Evolutionary conservation across 2,329 filamentous ascomycete species (phyloP).

Genomic region (Alternaria brassicicola): DNA sequence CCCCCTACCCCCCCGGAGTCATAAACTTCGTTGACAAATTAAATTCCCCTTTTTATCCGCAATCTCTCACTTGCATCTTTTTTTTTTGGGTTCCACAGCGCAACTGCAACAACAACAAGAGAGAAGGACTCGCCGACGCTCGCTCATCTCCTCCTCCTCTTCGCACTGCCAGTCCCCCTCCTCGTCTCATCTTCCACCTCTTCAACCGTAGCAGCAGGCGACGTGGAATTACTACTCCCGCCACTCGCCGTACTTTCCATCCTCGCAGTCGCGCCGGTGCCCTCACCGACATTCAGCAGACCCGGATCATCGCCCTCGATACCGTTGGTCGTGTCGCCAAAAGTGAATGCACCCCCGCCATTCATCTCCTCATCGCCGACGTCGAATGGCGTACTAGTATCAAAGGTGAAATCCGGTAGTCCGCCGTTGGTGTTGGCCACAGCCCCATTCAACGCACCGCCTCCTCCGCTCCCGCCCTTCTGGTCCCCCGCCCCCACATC

Average conservation of each 20-base stretch:
- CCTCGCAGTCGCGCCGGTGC: not conserved
- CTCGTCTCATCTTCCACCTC: constrained; percentile 45
- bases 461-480: not conserved
- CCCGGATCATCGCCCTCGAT: not conserved
- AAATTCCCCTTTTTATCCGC: not conserved
- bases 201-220: constrained; percentile 46
- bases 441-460: constrained; percentile 7
- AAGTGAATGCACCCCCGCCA: not conserved
- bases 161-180: constrained; percentile 27
- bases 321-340: constrained; percentile 11
- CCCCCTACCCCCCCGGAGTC: no score
- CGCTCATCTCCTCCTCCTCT: constrained; percentile 36
- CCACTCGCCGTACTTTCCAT: constrained; percentile 50
- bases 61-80: no score
- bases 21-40: no score
- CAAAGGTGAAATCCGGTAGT: constrained; percentile 11
- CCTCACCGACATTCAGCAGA: not conserved
- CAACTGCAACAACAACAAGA: not conserved
- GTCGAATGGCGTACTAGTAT: not conserved
- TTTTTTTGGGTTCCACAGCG: no score
- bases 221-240: constrained; percentile 47
- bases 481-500: not conserved
- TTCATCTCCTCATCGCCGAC: constrained; percentile 16
- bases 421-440: constrained; percentile 10
- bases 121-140: not conserved